Evolutionary conservation across 2,329 filamentous ascomycete species (phyloP).

Genomic region (Aspergillus sp.): DNA sequence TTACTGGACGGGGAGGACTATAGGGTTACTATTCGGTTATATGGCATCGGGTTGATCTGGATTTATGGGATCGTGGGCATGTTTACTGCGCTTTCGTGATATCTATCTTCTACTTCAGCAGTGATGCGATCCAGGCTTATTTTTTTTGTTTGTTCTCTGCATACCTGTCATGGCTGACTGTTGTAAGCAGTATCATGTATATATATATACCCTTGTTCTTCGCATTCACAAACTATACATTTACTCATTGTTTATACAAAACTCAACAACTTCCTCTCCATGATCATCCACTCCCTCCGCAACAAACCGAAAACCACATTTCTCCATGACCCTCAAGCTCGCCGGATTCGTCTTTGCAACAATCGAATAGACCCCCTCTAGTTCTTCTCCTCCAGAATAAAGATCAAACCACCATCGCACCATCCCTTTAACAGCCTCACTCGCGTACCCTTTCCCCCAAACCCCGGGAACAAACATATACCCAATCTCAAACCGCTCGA

Average conservation of each 20-base stretch:
- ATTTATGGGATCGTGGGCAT: slow-evolving; percentile 19
- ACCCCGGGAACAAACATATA: slow-evolving; percentile 60
- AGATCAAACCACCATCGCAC: slow-evolving; percentile 48
- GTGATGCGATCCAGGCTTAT: slow-evolving; percentile 31
- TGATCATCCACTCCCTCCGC: slow-evolving; percentile 16
- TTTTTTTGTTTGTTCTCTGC: slow-evolving; percentile 24
- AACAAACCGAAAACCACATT: slow-evolving; percentile 38
- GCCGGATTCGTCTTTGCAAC: slow-evolving; percentile 55
- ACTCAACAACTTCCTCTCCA: slow-evolving; percentile 13
- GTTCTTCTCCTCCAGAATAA: not conserved
- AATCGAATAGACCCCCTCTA: slow-evolving; percentile 47
- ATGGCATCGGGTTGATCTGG: slow-evolving; percentile 15
- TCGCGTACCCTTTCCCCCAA: slow-evolving; percentile 63
- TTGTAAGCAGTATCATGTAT: slow-evolving; percentile 12
- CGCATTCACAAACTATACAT: not conserved
- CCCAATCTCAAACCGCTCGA: slow-evolving; percentile 50
- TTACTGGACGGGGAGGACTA: slow-evolving; percentile 9
- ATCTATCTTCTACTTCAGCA: slow-evolving; percentile 22
- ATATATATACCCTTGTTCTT: slow-evolving; percentile 12
- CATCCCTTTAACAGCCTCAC: slow-evolving; percentile 59
- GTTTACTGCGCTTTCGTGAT: slow-evolving; percentile 20
- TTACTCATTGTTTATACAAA: not conserved
- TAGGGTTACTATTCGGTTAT: slow-evolving; percentile 13
- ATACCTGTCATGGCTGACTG: slow-evolving; percentile 21
- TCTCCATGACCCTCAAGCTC: slow-evolving; percentile 60